Conservation (phyloP, 1,139 yeast species). For the Scheffersomyces segobiensis region DNA sequence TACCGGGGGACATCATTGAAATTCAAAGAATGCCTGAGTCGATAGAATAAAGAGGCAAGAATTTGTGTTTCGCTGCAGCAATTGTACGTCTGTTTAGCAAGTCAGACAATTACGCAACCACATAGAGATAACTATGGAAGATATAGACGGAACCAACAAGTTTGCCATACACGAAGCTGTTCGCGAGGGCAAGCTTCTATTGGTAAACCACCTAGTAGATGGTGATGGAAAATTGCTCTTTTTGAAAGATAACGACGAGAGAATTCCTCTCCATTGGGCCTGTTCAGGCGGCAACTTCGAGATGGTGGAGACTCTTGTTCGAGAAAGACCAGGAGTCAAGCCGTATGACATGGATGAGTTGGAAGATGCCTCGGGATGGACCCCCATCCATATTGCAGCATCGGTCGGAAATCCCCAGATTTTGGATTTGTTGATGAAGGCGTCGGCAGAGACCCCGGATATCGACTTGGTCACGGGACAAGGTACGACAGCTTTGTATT, state of each 20-base stretch:
- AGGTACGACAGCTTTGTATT: slow-evolving; percentile 76
- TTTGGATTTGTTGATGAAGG: slow-evolving; percentile 37
- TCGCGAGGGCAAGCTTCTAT: slow-evolving; percentile 50
- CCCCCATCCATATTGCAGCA: slow-evolving; percentile 80
- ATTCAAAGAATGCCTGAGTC: neutral
- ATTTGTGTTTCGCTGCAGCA: neutral
- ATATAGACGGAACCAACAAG: slow-evolving; percentile 8
- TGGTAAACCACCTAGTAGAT: slow-evolving; percentile 49
- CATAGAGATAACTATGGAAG: neutral
- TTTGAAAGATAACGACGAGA: slow-evolving; percentile 65
- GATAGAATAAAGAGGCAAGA: neutral
- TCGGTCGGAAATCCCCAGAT: slow-evolving; percentile 67
- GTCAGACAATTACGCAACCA: neutral
- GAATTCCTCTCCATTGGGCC: slow-evolving; percentile 92
- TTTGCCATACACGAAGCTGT: slow-evolving; percentile 59
- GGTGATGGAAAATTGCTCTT: slow-evolving; percentile 49
- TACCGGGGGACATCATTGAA: neutral
- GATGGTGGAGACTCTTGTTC: slow-evolving; percentile 52
- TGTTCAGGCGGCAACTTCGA: slow-evolving; percentile 61
- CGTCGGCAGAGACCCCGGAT: slow-evolving; percentile 30
- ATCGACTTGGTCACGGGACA: slow-evolving; percentile 41
- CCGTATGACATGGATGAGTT: slow-evolving; percentile 65
- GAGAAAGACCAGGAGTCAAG: slow-evolving; percentile 16
- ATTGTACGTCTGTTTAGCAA: neutral
- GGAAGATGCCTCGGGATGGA: slow-evolving; percentile 81